phyloP scores from a whole-genome alignment of 2,329 filamentous ascomycete genomes.

The Fusarium nelsonii region DNA sequence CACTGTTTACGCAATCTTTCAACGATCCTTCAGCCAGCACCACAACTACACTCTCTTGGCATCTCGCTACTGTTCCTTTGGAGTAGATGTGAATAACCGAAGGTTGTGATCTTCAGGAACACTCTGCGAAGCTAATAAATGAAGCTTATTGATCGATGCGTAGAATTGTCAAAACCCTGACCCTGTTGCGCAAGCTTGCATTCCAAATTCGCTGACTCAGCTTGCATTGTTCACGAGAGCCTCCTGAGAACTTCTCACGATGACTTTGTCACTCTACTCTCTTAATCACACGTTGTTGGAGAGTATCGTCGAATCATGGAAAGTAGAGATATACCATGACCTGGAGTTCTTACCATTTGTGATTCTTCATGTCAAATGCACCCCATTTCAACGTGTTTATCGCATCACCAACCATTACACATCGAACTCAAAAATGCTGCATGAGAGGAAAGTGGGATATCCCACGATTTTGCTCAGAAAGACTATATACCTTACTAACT shows the following conservation, averaged over 20 bases:
- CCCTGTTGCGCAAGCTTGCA: constrained; percentile 16
- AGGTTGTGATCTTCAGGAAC: constrained; percentile 28
- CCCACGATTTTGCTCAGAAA: constrained; percentile 46
- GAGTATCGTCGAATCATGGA: not conserved
- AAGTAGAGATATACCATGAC: not conserved
- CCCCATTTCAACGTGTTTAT: not conserved
- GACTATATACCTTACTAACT: constrained; percentile 45
- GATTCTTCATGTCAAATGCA: not conserved
- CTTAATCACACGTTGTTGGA: not conserved
- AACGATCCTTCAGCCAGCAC: constrained; percentile 16
- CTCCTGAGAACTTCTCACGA: constrained; percentile 14
- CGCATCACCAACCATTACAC: constrained; percentile 5
- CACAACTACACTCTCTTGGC: constrained; percentile 15
- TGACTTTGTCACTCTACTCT: constrained; percentile 1
- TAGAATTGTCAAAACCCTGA: constrained; percentile 1
- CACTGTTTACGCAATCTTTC: constrained; percentile 36
- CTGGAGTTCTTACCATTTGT: not conserved
- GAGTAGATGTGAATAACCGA: not conserved
- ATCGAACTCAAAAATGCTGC: not conserved
- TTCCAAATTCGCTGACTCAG: constrained; percentile 23
- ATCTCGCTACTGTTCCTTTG: not conserved
- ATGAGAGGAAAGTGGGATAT: constrained; percentile 41
- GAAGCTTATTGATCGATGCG: constrained; percentile 10
- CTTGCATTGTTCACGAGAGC: constrained; percentile 2
- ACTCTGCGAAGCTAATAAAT: constrained; percentile 5